Evolutionary conservation across 106 monocot species (phyloP).

Genomic region (Acorus calamus): DNA sequence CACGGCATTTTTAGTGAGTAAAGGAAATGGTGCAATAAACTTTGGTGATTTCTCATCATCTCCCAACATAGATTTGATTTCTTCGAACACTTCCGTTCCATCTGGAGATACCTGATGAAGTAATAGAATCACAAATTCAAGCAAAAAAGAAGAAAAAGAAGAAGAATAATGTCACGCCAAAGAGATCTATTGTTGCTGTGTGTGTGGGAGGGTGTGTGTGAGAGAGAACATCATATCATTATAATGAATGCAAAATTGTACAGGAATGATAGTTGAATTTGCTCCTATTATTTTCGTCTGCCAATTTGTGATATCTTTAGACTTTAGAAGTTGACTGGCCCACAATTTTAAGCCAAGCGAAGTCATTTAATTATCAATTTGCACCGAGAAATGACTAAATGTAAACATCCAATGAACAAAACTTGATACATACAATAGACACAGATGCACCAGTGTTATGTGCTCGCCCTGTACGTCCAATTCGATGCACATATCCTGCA

Average conservation of each 20-base stretch:
- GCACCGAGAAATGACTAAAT: too few species aligned
- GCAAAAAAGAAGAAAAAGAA: neutral
- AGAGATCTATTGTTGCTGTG: too few species aligned
- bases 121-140: neutral
- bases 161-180: neutral
- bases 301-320: too few species aligned
- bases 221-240: too few species aligned
- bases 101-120: constrained; percentile 51
- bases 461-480: constrained; percentile 90
- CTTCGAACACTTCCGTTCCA: constrained; percentile 41
- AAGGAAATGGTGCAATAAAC: constrained; percentile 49
- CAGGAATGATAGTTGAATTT: too few species aligned
- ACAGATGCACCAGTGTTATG: constrained; percentile 66
- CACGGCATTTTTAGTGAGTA: constrained; percentile 72
- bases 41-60: constrained; percentile 28
- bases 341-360: too few species aligned
- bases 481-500: constrained; percentile 82
- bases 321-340: too few species aligned
- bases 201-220: too few species aligned
- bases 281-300: too few species aligned
- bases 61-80: constrained; percentile 50
- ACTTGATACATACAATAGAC: constrained; percentile 61
- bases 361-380: too few species aligned
- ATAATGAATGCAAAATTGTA: too few species aligned
- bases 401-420: too few species aligned